A percentile compares a stretch with the other conserved stretches of the same genome.
These are phyloP conservation scores for Purshia tridentata DNA, from an alignment of 306 rosid genomes.

Conservation along the genomic window DNA sequence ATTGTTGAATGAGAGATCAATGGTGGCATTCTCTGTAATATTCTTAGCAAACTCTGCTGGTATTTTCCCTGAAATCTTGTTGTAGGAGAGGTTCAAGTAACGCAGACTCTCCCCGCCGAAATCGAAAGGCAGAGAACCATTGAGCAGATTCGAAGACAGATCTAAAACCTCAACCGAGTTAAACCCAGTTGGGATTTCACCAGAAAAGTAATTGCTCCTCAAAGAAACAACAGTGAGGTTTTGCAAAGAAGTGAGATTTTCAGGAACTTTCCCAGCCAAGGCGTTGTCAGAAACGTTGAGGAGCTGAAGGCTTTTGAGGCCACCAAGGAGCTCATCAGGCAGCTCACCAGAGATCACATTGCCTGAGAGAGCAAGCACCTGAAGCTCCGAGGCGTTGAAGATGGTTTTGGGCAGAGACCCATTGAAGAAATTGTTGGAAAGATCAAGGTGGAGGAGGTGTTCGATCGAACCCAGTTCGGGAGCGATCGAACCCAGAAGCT, in stretches of 20 bases:
- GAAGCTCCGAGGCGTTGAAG: conserved; percentile 76
- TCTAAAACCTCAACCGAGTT: conserved; percentile 55
- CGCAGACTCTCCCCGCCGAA: conserved; percentile 52
- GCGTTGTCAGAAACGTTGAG: conserved; percentile 88
- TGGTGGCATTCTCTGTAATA: conserved; percentile 50
- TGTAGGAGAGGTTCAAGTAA: conserved; percentile 76
- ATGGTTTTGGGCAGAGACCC: conserved; percentile 68
- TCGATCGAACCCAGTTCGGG: conserved; percentile 58
- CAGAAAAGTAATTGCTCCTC: conserved; percentile 70
- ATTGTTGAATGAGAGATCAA: conserved; percentile 89
- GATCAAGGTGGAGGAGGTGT: conserved; percentile 72
- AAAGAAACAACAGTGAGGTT: conserved; percentile 64
- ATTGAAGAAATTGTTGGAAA: conserved; percentile 78
- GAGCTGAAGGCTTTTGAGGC: conserved; percentile 51
- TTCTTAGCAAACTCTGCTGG: conserved; percentile 47
- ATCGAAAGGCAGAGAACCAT: conserved; percentile 65
- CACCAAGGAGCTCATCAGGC: conserved; percentile 49
- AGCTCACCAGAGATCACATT: conserved; percentile 78
- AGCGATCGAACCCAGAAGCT: conserved; percentile 76
- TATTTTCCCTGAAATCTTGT: conserved; percentile 70
- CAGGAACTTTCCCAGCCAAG: conserved; percentile 65
- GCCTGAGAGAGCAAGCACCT: conserved; percentile 64
- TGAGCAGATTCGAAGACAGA: conserved; percentile 80
- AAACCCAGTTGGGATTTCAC: conserved; percentile 54
- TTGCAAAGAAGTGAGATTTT: conserved; percentile 44